phyloP scores from a whole-genome alignment of 2,329 filamentous ascomycete genomes.

The Xylariales sp. region DNA sequence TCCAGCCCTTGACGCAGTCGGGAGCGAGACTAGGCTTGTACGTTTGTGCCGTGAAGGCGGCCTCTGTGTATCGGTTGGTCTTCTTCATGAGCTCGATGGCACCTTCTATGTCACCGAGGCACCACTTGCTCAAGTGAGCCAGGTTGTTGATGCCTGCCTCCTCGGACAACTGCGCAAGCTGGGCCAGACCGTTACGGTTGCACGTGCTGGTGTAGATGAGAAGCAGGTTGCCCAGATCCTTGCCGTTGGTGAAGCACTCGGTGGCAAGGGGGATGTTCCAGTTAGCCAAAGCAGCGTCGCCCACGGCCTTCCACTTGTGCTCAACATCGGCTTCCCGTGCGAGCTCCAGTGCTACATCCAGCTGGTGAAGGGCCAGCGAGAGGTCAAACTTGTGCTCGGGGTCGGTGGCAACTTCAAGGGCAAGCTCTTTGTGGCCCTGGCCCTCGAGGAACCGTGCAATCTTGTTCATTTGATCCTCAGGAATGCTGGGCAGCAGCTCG shows the following conservation, averaged over 20 bases:
- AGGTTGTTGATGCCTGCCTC: constrained; percentile 83
- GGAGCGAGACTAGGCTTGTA: constrained; percentile 80
- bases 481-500: constrained; percentile 79
- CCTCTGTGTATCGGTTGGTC: constrained; percentile 78
- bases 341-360: constrained; percentile 80
- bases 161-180: constrained; percentile 70
- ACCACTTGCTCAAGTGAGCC: constrained; percentile 87
- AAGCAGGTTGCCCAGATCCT: constrained; percentile 83
- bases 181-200: constrained; percentile 68
- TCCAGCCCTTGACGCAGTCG: constrained; percentile 72
- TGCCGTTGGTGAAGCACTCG: constrained; percentile 88
- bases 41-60: constrained; percentile 88
- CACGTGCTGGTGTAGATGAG: constrained; percentile 84
- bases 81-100: constrained; percentile 76
- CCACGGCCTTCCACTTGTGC: constrained; percentile 98
- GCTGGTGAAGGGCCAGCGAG: constrained; percentile 74
- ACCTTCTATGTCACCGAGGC: constrained; percentile 74
- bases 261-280: constrained; percentile 89
- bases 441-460: constrained; percentile 96
- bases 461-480: constrained; percentile 94
- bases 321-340: constrained; percentile 81
- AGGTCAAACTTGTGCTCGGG: constrained; percentile 96
- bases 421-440: constrained; percentile 94
- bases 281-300: constrained; percentile 78
- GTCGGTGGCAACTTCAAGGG: constrained; percentile 90